A percentile compares a stretch with the other conserved stretches of the same genome.
Conservation (phyloP, 2,329 filamentous ascomycete species). For the Rhynchosporium agropyri region DNA sequence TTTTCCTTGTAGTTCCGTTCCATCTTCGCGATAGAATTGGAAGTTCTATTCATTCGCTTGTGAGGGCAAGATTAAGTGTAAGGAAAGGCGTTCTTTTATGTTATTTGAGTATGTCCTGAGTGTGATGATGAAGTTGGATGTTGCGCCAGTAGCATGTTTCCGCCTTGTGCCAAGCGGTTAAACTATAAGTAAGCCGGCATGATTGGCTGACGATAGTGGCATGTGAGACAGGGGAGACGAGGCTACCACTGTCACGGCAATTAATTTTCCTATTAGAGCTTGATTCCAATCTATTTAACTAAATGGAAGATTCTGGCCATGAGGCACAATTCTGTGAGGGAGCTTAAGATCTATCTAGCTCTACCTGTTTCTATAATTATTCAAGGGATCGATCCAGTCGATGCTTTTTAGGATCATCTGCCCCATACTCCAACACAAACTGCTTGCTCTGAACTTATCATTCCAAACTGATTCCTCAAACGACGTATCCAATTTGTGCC, state of each 20-base stretch:
- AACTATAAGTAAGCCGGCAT: background rate
- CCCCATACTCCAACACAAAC: conserved; percentile 2
- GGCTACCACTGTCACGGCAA: background rate
- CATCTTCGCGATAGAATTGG: background rate
- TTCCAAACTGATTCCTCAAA: background rate
- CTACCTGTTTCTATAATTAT: conserved; percentile 8
- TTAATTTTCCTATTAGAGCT: background rate
- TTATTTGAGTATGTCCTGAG: background rate
- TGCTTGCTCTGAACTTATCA: background rate
- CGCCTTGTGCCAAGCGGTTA: background rate
- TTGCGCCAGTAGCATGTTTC: background rate
- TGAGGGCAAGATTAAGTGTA: background rate
- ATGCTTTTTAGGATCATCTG: background rate
- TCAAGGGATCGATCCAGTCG: background rate
- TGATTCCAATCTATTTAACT: too few species aligned
- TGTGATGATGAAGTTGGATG: conserved; percentile 9
- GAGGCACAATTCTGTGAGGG: background rate
- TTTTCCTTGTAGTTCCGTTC: conserved; percentile 7
- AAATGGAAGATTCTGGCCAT: background rate
- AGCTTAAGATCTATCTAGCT: conserved; percentile 3
- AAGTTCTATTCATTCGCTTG: background rate
- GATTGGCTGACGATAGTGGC: conserved; percentile 1
- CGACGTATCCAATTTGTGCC: background rate
- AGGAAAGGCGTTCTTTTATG: background rate
- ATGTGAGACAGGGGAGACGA: background rate